Evolutionary conservation across 2,329 filamentous ascomycete species (phyloP).

Genomic region (Nectriaceae sp.): DNA sequence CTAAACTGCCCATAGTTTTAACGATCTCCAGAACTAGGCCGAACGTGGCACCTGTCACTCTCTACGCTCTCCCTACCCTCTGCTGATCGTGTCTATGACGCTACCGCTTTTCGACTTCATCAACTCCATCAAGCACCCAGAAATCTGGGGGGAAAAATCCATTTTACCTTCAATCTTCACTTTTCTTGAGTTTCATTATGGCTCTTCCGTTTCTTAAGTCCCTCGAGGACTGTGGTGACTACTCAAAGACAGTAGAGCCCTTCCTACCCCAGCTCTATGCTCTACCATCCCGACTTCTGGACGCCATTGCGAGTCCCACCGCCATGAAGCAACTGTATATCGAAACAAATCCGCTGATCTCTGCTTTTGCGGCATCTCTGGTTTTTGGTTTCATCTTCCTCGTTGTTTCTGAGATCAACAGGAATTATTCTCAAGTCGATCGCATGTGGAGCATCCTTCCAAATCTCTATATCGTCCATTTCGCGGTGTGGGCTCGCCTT

Average conservation of each 20-base stretch:
- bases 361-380: conserved; percentile 71
- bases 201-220: conserved; percentile 71
- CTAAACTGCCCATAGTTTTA: neutral
- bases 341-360: conserved; percentile 83
- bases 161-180: neutral
- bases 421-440: conserved; percentile 97
- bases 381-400: conserved; percentile 73
- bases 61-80: neutral
- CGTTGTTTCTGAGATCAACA: conserved; percentile 78
- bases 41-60: conserved; percentile 11
- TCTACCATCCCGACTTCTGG: conserved; percentile 66
- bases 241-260: conserved; percentile 71
- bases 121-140: conserved; percentile 17
- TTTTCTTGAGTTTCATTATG: conserved; percentile 45
- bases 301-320: conserved; percentile 59
- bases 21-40: conserved; percentile 1
- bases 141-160: too few species aligned
- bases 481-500: conserved; percentile 77
- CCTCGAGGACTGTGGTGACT: conserved; percentile 76
- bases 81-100: conserved; percentile 19
- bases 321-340: conserved; percentile 73
- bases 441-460: conserved; percentile 89
- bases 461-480: conserved; percentile 83
- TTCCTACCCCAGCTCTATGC: conserved; percentile 70
- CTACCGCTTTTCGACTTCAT: conserved; percentile 3